Evolutionary conservation across 306 rosid species (phyloP), one percentile per base, ranked within the genome.

Genomic region (Lupinus albus): DNA sequence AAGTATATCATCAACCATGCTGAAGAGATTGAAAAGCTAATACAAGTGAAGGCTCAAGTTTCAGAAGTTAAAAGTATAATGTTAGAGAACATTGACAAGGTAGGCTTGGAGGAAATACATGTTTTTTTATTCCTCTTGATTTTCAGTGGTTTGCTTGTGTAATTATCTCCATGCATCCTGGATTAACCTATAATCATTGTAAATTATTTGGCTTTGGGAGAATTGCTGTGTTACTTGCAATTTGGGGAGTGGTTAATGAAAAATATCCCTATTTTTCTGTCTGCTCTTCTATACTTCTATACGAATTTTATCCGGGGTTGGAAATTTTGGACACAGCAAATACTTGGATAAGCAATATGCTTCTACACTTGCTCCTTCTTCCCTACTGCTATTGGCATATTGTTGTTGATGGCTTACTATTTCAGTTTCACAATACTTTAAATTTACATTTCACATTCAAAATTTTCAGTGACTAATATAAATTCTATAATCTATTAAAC

Each of bases 11-110:
- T 87, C 12, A 95, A 87, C 33, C 96, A 91, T 30, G 95, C 96
- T 0, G 91, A 91, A 73, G 97, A 91, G 80, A 91, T 88, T 56
- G 97, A 86, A 30, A 88, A 91, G 81, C 79, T 91, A 47, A 75
- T 87, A 61, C 88, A 89, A 84, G 95, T 91, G 85, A 89, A 91
- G 85, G 97, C 96, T 11, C 97, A 91, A 79, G 96, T 91, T 75
- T 79, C 94, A 44, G 94, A 91, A 84, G 96, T 91, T 55, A 88
- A 89, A 79, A 85, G 88, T 52, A 91, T 91, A 45, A 91, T 91
- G 97, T 70, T 88, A 61, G 95, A 87, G 81, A 91, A 91, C 84
- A 86, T 91, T 38, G 83, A 79, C 52, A 79, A 79, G 83, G 83
- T 79, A 79, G 36, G 41, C 53, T 54, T 28, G 55, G 25, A 30